Evolutionary conservation across 2,329 filamentous ascomycete species (phyloP), one percentile per base, ranked within the genome.

Genomic region (Hypomyces perniciosus): DNA sequence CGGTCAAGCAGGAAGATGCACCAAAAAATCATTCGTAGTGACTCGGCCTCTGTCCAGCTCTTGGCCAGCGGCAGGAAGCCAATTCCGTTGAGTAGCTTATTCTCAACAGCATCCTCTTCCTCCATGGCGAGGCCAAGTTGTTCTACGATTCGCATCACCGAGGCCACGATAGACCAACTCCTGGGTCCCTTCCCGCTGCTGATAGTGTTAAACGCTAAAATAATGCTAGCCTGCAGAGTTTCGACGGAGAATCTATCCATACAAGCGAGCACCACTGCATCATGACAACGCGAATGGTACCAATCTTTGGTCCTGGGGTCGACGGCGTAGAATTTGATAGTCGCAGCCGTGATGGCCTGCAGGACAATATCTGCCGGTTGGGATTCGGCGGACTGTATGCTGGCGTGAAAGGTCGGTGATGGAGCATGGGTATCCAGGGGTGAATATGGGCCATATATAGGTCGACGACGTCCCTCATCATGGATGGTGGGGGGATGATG

Each of bases 161-260:
- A 55, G 7, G 51, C 51, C 20, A 55, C 51, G 30, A 53, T 46
- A n/a, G 54, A 55, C 54, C 54, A 55, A 20, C 51, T 50, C 20
- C 45, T 50, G 3, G 54, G 48, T 8, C 47, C 54, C 30, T 50
- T 44, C 37, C 54, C 54, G 13, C 35, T 48, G 35, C 54, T 51
- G 8, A 55, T 53, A 29, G 52, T 63, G 48, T 65, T 60, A 52
- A 68, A 68, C n/a, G 62, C 62, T 41, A 67, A 58, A 26, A 71
- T 67, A 7, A 62, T 59, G 13, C 65, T 52, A 12, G 63, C 64
- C 49, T 67, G 64, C 20, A 67, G 48, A 43, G 61, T 67, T 54
- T 66, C 63, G 7, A 67, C 64, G 5, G 59, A 64, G 20, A 67
- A 53, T 20, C 46, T 31, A 37, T 53, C 51, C 51, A 53, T 53